These are phyloP conservation scores for Tylopilus sp. DNA, from an alignment of 1,284 basidiomycete genomes.

Conservation along the genomic window DNA sequence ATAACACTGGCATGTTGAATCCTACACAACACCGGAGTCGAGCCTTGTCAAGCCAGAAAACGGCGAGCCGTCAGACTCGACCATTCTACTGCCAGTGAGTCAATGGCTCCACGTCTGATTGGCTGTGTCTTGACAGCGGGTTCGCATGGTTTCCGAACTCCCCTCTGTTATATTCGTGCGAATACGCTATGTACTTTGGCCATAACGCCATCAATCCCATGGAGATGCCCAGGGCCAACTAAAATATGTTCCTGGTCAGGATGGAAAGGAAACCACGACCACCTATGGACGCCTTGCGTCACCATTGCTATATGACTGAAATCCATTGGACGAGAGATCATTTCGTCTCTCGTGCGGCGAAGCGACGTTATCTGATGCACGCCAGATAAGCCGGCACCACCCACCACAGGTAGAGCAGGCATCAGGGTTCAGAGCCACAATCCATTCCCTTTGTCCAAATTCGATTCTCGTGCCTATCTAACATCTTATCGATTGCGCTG, in stretches of 20 bases:
- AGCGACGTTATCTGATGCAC: background rate
- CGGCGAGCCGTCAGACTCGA: background rate
- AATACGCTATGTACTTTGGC: no score
- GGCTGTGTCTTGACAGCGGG: background rate
- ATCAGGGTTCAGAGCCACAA: no score
- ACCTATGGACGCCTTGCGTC: background rate
- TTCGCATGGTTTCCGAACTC: background rate
- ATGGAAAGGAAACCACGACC: background rate
- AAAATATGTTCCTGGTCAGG: no score
- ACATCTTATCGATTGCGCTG: constrained; percentile 16
- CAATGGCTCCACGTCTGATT: background rate
- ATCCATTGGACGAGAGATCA: background rate
- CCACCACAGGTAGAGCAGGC: background rate
- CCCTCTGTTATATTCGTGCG: constrained; percentile 11
- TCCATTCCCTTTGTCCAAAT: no score
- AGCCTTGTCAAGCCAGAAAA: no score
- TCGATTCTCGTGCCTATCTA: constrained; percentile 12
- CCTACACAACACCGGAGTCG: no score
- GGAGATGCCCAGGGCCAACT: background rate
- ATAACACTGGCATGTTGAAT: no score
- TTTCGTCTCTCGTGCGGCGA: background rate
- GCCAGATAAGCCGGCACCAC: background rate
- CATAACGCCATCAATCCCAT: no score
- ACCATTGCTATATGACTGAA: background rate
- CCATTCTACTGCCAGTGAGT: background rate